Percentiles rank a stretch among this genome's conserved stretches.
Conservation (phyloP, 768 basidiomycete species). For the Mrakia gelida region DNA sequence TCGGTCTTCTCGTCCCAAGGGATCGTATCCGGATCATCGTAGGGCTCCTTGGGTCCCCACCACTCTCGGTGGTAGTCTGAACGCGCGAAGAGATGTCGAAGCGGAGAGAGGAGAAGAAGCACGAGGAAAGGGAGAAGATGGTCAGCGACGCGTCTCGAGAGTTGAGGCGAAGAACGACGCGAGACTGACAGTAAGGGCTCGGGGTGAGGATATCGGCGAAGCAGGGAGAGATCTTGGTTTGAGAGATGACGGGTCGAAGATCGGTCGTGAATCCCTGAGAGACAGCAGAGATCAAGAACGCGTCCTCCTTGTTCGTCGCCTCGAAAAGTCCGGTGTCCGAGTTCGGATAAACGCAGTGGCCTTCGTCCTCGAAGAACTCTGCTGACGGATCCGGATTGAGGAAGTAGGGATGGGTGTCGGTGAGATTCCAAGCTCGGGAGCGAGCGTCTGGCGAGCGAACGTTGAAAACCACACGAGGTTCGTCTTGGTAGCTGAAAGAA, state of each 20-base stretch:
- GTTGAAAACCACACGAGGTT: slow-evolving; percentile 10
- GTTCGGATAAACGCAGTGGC: background rate
- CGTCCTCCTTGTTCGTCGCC: slow-evolving; percentile 11
- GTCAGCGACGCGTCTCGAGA: background rate
- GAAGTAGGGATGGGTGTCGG: background rate
- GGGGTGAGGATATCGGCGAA: slow-evolving; percentile 12
- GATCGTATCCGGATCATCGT: background rate
- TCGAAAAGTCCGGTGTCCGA: background rate
- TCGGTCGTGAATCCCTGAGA: slow-evolving; percentile 9
- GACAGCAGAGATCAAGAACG: slow-evolving; percentile 3
- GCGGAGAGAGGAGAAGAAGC: too few species aligned
- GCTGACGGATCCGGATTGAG: background rate
- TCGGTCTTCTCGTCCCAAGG: background rate
- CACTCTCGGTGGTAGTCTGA: background rate
- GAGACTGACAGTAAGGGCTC: background rate
- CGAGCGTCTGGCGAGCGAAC: background rate
- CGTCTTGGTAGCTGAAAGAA: slow-evolving; percentile 4
- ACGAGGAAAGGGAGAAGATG: background rate
- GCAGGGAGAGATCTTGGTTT: slow-evolving; percentile 13
- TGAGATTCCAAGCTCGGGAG: background rate
- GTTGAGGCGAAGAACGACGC: background rate
- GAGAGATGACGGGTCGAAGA: background rate
- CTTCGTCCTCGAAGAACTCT: background rate
- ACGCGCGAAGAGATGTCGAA: too few species aligned
- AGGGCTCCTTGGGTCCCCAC: background rate